phyloP scores from a whole-genome alignment of 352 stramenopile genomes.

The Globisporangium spiculum region DNA sequence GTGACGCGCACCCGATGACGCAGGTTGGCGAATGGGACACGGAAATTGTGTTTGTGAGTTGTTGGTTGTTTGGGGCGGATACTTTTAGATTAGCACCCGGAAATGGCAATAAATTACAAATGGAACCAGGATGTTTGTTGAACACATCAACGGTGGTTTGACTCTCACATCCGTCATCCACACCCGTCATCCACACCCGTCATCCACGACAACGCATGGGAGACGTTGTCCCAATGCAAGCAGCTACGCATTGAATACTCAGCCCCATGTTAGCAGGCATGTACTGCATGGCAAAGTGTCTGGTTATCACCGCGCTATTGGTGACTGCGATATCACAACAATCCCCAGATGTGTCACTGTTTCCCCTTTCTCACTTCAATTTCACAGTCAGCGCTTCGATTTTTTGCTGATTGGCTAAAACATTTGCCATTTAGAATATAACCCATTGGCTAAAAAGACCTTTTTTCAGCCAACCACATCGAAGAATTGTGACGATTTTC shows the following conservation, averaged over 20 bases:
- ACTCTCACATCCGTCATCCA: neutral
- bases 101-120: neutral
- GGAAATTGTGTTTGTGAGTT: neutral
- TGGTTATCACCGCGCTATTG: neutral
- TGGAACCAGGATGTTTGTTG: neutral
- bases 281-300: neutral
- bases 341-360: neutral
- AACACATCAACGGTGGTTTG: neutral
- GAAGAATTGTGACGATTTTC: neutral
- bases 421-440: neutral
- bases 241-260: too few relatives aligned
- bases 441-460: neutral
- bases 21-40: neutral
- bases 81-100: neutral
- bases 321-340: neutral
- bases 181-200: neutral
- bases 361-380: neutral
- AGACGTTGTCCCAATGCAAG: too few relatives aligned
- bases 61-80: neutral
- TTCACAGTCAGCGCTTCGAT: neutral
- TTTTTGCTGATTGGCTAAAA: neutral
- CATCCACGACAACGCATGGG: neutral
- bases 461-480: neutral
- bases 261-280: neutral
- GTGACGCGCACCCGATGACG: neutral